Conservation (phyloP, 768 basidiomycete genomes). For the Tulasnella calospora region DNA sequence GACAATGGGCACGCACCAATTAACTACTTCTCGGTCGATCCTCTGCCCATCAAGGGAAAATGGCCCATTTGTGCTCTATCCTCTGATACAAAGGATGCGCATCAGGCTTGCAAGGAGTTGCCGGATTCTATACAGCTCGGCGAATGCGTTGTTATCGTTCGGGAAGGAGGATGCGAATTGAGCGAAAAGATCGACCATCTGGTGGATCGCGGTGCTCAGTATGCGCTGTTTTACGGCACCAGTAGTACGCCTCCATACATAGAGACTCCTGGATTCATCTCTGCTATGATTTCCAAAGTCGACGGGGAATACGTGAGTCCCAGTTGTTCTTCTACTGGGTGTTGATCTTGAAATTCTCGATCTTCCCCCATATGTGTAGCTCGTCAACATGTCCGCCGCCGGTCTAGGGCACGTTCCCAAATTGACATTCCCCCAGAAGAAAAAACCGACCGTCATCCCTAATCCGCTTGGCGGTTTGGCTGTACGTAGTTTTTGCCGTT, state of each 20-base stretch:
- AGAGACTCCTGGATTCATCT: background rate
- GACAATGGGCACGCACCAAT: slow-evolving; percentile 41
- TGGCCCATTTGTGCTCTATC: slow-evolving; percentile 37
- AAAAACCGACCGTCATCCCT: background rate
- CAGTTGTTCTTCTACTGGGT: background rate
- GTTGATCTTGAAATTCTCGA: background rate
- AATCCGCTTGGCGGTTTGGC: slow-evolving; percentile 32
- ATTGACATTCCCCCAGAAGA: slow-evolving; percentile 8
- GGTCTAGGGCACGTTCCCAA: too few relatives aligned
- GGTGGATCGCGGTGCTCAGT: slow-evolving; percentile 49
- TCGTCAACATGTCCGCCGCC: background rate
- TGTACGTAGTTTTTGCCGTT: background rate
- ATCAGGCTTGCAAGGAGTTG: slow-evolving; percentile 37
- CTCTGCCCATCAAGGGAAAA: slow-evolving; percentile 33
- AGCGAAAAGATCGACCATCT: slow-evolving; percentile 48
- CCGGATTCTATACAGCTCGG: slow-evolving; percentile 35
- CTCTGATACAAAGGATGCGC: slow-evolving; percentile 31
- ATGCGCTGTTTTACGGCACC: slow-evolving; percentile 42
- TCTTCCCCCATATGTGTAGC: background rate
- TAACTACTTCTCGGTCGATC: slow-evolving; percentile 45
- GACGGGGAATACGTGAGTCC: slow-evolving; percentile 41
- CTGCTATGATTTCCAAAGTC: slow-evolving; percentile 49
- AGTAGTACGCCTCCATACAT: slow-evolving; percentile 44
- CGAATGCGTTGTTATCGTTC: slow-evolving; percentile 36
- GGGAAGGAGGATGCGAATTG: slow-evolving; percentile 37